Base-by-base conservation (phyloP, 352 stramenopile genomes). In the Phytopythium sindhum region DNA sequence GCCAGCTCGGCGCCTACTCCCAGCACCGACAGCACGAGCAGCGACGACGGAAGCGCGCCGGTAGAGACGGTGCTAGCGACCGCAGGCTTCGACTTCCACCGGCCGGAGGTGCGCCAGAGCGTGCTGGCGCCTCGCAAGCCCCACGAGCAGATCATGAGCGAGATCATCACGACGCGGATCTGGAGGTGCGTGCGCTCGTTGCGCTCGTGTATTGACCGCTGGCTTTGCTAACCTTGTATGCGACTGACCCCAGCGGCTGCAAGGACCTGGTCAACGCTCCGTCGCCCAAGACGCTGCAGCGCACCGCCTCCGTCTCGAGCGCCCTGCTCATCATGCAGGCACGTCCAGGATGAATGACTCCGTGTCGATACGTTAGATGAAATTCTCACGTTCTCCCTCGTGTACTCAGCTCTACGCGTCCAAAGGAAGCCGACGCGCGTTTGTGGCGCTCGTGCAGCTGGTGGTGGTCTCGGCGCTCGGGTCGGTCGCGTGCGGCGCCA, bases 81-180 rank as follows among this genome's bases (percentile, higher is more conserved):
- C 24, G 77, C 80, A 5, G 86, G 86, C 3, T 94, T 94, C 63
- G 84, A 88, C 51, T 91, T 92, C 56, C 80, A 92, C 61, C 68
- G 53, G 15, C 68, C 62, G 2, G 66, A 83, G 35, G 71, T 73
- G 19, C 64, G 68, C 14, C 48, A 52, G 15, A 76, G 51, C n/a
- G 51, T 74, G 12, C 65, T 72, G 10, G 64, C 74, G 4, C 42
- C 61, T 19, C 67, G 69, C n/a, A 60, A 48, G 55, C 69, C 72
- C 31, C 59, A 60, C 9, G 78, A 90, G 31, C 69, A 86, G 29
- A 67, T 90, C 33, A 61, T 93, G 39, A 73, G 73, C 50, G 82
- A 93, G 23, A 90, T 93, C 51, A 67, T 93, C 63, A 75, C 67
- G 56, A 80, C 70, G 29, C 76, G 82, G 50, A 61, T 93, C 53